Evolutionary conservation across 805 yeast species (phyloP).

Genomic region (Metschnikowia dekortorum): DNA sequence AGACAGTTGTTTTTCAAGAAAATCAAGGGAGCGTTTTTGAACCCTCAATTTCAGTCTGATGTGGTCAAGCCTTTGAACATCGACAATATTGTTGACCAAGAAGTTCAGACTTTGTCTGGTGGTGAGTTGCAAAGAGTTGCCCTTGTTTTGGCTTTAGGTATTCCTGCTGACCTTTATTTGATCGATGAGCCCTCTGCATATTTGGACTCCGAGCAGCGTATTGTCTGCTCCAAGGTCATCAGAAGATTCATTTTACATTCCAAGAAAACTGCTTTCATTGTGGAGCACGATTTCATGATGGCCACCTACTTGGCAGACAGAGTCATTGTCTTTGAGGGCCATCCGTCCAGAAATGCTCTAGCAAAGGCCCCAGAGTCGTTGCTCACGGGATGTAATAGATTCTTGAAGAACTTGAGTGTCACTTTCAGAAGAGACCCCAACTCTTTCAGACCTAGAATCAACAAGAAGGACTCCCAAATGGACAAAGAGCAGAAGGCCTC

Average conservation of each 20-base stretch:
- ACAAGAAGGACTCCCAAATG: slow-evolving; percentile 97
- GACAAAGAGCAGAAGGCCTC: slow-evolving; percentile 92
- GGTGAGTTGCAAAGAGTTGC: slow-evolving; percentile 99
- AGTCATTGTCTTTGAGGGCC: slow-evolving; percentile 97
- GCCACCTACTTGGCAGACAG: slow-evolving; percentile 98
- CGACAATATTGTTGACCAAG: slow-evolving; percentile 94
- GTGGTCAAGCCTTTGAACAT: slow-evolving; percentile 93
- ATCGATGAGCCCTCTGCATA: slow-evolving; percentile 99
- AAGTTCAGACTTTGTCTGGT: slow-evolving; percentile 95
- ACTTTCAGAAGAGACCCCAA: slow-evolving; percentile 99
- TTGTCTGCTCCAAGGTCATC: slow-evolving; percentile 96
- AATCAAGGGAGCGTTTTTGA: slow-evolving; percentile 88
- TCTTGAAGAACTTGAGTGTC: slow-evolving; percentile 94
- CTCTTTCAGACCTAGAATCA: slow-evolving; percentile 97
- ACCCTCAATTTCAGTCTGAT: slow-evolving; percentile 97
- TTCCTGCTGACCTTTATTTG: slow-evolving; percentile 90
- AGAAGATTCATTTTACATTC: slow-evolving; percentile 94
- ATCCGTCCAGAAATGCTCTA: slow-evolving; percentile 77
- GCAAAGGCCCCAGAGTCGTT: slow-evolving; percentile 91
- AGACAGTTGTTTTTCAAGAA: slow-evolving; percentile 96
- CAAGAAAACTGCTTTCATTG: slow-evolving; percentile 97
- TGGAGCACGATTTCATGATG: slow-evolving; percentile 99
- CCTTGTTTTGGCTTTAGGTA: slow-evolving; percentile 89
- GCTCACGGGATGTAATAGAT: slow-evolving; percentile 94
- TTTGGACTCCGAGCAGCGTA: slow-evolving; percentile 99